Conservation (phyloP, 805 yeast genomes). For the Torulaspora microellipsoides region DNA sequence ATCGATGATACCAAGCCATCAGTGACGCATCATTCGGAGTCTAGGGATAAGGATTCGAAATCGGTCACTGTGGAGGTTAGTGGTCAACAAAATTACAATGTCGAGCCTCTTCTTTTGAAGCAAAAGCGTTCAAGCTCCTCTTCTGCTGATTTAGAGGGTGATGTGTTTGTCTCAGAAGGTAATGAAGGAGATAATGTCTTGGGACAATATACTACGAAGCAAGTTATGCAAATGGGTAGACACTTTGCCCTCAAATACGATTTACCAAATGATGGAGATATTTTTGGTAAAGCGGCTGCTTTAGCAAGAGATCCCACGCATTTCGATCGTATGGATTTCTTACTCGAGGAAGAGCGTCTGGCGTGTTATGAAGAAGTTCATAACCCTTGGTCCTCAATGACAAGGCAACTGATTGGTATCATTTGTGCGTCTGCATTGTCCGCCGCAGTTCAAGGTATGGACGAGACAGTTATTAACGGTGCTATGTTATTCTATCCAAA, state of each 20-base stretch:
- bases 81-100: neutral
- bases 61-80: conserved; percentile 1
- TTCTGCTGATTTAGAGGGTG: conserved; percentile 4
- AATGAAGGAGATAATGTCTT: conserved; percentile 40
- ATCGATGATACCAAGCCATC: conserved; percentile 3
- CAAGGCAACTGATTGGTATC: conserved; percentile 46
- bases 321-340: conserved; percentile 53
- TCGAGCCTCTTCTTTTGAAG: conserved; percentile 3
- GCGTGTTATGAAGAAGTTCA: conserved; percentile 44
- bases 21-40: conserved; percentile 1
- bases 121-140: conserved; percentile 6
- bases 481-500: conserved; percentile 59
- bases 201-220: conserved; percentile 54
- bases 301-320: conserved; percentile 57
- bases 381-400: conserved; percentile 42
- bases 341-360: conserved; percentile 51
- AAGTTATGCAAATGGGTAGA: conserved; percentile 66
- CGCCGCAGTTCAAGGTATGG: conserved; percentile 80
- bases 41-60: neutral
- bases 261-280: conserved; percentile 46
- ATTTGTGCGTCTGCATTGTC: conserved; percentile 68
- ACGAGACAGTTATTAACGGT: conserved; percentile 71
- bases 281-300: conserved; percentile 63
- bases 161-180: conserved; percentile 2
- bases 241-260: conserved; percentile 54